These are phyloP conservation scores for Paxillus involutus DNA, from an alignment of 768 basidiomycete species.

Conservation along the genomic window DNA sequence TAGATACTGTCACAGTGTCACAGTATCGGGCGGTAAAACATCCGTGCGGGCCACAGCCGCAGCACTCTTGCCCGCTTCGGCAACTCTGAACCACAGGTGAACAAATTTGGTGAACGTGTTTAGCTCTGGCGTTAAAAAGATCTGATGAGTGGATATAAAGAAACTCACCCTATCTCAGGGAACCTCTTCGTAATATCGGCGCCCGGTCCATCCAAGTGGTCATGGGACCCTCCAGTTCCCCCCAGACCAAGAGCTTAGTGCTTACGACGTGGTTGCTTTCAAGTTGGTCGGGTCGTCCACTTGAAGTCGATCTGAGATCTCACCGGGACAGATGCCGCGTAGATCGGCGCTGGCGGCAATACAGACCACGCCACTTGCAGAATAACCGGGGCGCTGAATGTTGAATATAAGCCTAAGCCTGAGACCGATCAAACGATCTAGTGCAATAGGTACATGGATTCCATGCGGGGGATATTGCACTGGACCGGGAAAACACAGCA, in stretches of 20 bases:
- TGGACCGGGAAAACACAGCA: background rate
- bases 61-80: slow-evolving; percentile 43
- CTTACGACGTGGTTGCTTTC: slow-evolving; percentile 9
- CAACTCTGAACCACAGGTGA: slow-evolving; percentile 47
- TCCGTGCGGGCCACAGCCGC: slow-evolving; percentile 43
- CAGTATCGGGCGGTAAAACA: slow-evolving; percentile 28
- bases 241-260: background rate
- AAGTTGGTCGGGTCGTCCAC: no score
- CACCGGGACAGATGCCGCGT: slow-evolving; percentile 37
- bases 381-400: slow-evolving; percentile 8
- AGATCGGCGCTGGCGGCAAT: slow-evolving; percentile 38
- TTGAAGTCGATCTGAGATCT: slow-evolving; percentile 30
- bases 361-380: slow-evolving; percentile 28
- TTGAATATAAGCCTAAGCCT: background rate
- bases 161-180: slow-evolving; percentile 29
- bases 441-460: background rate
- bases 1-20: slow-evolving; percentile 39
- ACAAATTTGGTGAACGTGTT: slow-evolving; percentile 6
- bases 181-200: slow-evolving; percentile 43
- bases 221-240: slow-evolving; percentile 33
- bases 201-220: slow-evolving; percentile 50
- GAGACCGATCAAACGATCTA: background rate
- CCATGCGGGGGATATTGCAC: background rate
- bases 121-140: background rate
- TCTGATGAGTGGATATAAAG: background rate